Evolutionary conservation across 2,329 filamentous ascomycete species (phyloP).

Genomic region (Aspergillus proliferans): DNA sequence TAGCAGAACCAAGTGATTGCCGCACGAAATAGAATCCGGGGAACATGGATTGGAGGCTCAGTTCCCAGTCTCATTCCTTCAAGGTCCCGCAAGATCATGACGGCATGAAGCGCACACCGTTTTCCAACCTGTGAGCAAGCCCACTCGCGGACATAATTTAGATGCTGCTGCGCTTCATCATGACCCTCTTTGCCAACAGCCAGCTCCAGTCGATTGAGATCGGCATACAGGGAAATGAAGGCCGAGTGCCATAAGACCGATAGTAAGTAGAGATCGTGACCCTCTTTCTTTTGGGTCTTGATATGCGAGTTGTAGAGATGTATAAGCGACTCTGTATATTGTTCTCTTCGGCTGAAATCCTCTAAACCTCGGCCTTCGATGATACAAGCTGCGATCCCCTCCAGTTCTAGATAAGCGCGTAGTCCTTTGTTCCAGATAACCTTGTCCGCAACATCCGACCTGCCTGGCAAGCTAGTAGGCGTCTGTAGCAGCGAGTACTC

Average conservation of each 20-base stretch:
- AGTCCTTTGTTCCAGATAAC: too few relatives aligned
- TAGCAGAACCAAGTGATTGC: constrained; percentile 19
- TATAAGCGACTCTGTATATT: constrained; percentile 4
- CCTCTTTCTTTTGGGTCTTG: constrained; percentile 3
- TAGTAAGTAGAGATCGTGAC: constrained; percentile 15
- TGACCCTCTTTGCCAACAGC: constrained; percentile 19
- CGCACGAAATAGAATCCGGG: constrained; percentile 16
- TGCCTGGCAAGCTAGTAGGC: too few relatives aligned
- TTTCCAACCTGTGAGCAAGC: constrained; percentile 16
- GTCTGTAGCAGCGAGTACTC: too few relatives aligned
- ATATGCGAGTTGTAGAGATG: constrained; percentile 6
- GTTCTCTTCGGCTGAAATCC: too few relatives aligned
- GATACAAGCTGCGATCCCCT: too few relatives aligned
- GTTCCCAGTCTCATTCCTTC: constrained; percentile 14
- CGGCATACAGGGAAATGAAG: constrained; percentile 18
- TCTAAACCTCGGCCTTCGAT: too few relatives aligned
- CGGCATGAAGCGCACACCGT: constrained; percentile 16
- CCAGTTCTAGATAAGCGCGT: too few relatives aligned
- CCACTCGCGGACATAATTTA: constrained; percentile 13
- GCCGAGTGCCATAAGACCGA: constrained; percentile 23
- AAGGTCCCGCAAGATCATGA: constrained; percentile 16
- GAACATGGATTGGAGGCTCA: constrained; percentile 21
- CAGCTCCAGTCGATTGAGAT: constrained; percentile 22
- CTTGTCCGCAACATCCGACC: too few relatives aligned
- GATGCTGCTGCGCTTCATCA: constrained; percentile 9